phyloP scores from a whole-genome alignment of 805 yeast genomes.

The Teunomyces kruisii region DNA sequence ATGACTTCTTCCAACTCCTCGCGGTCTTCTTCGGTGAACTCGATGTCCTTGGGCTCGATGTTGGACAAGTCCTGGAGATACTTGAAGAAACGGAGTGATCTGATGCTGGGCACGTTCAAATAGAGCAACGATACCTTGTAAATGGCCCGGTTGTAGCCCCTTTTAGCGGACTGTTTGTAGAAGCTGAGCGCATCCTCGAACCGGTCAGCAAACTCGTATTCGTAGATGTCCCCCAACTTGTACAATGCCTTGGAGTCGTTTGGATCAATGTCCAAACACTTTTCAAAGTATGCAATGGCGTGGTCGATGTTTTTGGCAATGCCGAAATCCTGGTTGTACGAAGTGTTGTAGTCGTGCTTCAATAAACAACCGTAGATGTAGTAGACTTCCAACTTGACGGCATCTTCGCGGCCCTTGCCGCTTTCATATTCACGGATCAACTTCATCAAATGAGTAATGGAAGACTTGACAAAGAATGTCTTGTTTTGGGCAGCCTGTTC shows the following conservation, averaged over 20 bases:
- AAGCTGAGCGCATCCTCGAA: slow-evolving; percentile 33
- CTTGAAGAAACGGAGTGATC: slow-evolving; percentile 35
- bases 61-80: slow-evolving; percentile 38
- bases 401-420: slow-evolving; percentile 15
- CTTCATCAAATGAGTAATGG: slow-evolving; percentile 36
- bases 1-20: slow-evolving; percentile 42
- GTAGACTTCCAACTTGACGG: slow-evolving; percentile 31
- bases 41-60: slow-evolving; percentile 36
- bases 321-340: slow-evolving; percentile 38
- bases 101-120: slow-evolving; percentile 31
- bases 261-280: slow-evolving; percentile 32
- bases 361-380: slow-evolving; percentile 37
- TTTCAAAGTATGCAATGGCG: slow-evolving; percentile 32
- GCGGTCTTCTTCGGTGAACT: slow-evolving; percentile 36
- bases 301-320: slow-evolving; percentile 25
- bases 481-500: slow-evolving; percentile 33
- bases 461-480: slow-evolving; percentile 36
- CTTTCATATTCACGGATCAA: slow-evolving; percentile 34
- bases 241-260: slow-evolving; percentile 33
- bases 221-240: slow-evolving; percentile 40
- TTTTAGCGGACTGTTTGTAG: slow-evolving; percentile 38
- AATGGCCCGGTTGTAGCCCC: slow-evolving; percentile 46
- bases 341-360: slow-evolving; percentile 31
- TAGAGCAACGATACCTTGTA: slow-evolving; percentile 39
- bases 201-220: slow-evolving; percentile 29